These are phyloP conservation scores for Xylona heveae DNA, from an alignment of 495 filamentous ascomycete genomes.

Conservation along the genomic window DNA sequence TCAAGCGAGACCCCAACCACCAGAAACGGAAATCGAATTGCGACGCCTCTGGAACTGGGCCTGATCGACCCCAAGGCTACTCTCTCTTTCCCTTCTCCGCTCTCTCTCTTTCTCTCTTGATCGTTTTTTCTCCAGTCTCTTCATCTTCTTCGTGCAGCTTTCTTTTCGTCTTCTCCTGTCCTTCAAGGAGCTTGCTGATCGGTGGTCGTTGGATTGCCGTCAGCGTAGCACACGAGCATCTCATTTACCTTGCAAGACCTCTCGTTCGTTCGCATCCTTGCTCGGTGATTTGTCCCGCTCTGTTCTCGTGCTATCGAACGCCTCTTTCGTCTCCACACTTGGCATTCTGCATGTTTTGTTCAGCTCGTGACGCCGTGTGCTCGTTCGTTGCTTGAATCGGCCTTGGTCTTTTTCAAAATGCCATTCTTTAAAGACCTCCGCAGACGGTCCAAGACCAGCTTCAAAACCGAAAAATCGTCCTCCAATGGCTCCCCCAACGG, in stretches of 20 bases:
- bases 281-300: not conserved
- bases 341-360: not conserved
- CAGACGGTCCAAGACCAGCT: conserved; percentile 29
- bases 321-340: not conserved
- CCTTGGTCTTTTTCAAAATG: conserved; percentile 2
- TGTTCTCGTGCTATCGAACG: not conserved
- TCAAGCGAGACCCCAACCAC: too few relatives aligned
- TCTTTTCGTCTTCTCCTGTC: too few relatives aligned
- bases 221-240: not conserved
- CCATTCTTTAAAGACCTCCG: conserved; percentile 62
- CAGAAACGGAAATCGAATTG: too few relatives aligned
- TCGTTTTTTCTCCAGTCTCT: too few relatives aligned
- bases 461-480: conserved; percentile 32
- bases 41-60: too few relatives aligned
- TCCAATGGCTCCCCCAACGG: conserved; percentile 29
- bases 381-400: not conserved
- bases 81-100: too few relatives aligned
- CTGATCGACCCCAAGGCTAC: too few relatives aligned
- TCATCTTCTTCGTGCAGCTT: too few relatives aligned
- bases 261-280: not conserved
- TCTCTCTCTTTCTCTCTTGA: too few relatives aligned
- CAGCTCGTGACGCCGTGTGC: not conserved
- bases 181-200: too few relatives aligned
- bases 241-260: not conserved
- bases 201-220: too few relatives aligned